phyloP scores from a whole-genome alignment of 2,329 filamentous ascomycete genomes.

The Phoma herbarum region DNA sequence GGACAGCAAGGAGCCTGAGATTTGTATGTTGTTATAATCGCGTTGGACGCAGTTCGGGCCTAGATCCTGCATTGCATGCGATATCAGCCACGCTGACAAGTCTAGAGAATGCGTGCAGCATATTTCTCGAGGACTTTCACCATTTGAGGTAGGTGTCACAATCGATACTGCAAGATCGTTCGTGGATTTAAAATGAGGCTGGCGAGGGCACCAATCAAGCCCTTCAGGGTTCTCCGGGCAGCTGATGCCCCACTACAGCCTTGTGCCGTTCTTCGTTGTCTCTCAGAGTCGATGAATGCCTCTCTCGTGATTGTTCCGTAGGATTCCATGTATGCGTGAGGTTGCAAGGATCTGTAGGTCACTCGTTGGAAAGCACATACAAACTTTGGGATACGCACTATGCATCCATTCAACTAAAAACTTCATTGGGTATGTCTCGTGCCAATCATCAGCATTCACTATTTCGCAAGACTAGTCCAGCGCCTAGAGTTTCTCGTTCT shows the following conservation, averaged over 20 bases:
- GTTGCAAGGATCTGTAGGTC: neutral
- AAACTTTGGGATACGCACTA: neutral
- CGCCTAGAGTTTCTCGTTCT: slow-evolving; percentile 31
- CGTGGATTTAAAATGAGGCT: neutral
- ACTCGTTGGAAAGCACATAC: neutral
- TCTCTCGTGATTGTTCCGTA: neutral
- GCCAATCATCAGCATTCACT: neutral
- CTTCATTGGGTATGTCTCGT: slow-evolving; percentile 11
- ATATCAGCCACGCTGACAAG: neutral
- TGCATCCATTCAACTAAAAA: neutral
- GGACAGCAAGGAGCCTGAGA: neutral
- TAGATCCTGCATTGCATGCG: neutral
- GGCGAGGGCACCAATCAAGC: neutral
- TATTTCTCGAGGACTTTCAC: neutral
- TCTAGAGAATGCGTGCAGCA: neutral
- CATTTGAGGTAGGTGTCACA: neutral
- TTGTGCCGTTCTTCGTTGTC: neutral
- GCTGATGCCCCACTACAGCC: neutral
- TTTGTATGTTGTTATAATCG: neutral
- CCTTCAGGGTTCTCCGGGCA: neutral
- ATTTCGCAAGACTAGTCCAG: too few relatives aligned
- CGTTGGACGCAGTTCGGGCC: neutral
- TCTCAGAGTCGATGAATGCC: neutral
- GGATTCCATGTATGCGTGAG: neutral
- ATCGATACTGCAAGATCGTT: neutral